Evolutionary conservation across 805 yeast genomes (phyloP), one percentile per base, ranked within the genome.

Genomic region (Diddensiella santjacobensis): DNA sequence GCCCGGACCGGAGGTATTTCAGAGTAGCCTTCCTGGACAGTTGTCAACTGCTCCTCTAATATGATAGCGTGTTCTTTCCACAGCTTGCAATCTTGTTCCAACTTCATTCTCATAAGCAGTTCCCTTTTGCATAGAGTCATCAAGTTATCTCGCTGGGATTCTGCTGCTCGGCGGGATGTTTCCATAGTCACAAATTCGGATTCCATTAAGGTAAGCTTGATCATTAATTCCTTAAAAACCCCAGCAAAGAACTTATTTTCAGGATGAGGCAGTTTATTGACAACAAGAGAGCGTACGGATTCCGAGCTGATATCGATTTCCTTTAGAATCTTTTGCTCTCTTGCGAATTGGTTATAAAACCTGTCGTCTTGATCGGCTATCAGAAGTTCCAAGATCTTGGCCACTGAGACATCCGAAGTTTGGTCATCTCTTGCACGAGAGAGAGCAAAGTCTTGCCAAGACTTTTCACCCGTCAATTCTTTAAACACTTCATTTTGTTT

Each of bases 301-400:
- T 26, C 31, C 13, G 31, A 8, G 13, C 13, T 8, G 8, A 13
- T 8, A 8, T 26, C 31, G 31, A 26, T 26, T 26, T 26, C 13
- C 11, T 13, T 26, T 26, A 26, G 13, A 13, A 26, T 26, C 31
- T 26, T 8, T 13, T 26, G 31, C 31, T 26, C 31, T 13, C 13
- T 26, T 8, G 31, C 13, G 13, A 26, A 26, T 13, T 26, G 31
- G 13, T 13, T 26, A 26, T 8, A 26, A 26, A 26, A 8, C 13
- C 13, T 26, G 48, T 57, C 62, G 44, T 62, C 66, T 29, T 59
- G 48, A 2, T 56, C 57, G n/a, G 64, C 63, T 47, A 61, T 42
- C 37, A 57, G 52, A 2, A 58, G 45, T 47, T 58, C 59, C 33
- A 58, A 47, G 23, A 54, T 52, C 13, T 49, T 26, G 13, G 13